Conservation (phyloP, 495 filamentous ascomycete species). For the Hypomontagnella submonticulosa region DNA sequence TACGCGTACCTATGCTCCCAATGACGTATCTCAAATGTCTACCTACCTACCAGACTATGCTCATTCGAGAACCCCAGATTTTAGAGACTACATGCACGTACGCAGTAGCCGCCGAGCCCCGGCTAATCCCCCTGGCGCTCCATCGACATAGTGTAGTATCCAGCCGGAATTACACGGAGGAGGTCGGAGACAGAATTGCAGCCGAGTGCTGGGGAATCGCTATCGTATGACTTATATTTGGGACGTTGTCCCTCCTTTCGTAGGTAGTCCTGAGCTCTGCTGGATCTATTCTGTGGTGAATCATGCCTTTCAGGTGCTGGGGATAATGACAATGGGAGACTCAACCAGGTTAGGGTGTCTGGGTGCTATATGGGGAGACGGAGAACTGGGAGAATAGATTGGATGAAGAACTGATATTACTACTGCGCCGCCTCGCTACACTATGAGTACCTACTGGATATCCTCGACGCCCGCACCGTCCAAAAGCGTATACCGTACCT, state of each 20-base stretch:
- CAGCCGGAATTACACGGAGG: constrained; percentile 5
- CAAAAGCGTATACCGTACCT: background rate
- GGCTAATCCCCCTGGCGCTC: constrained; percentile 4
- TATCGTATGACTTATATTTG: constrained; percentile 3
- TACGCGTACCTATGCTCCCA: too few relatives aligned
- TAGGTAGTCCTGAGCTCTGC: too few relatives aligned
- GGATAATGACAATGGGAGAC: too few relatives aligned
- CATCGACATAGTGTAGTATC: constrained; percentile 17
- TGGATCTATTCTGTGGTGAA: too few relatives aligned
- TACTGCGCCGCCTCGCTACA: background rate
- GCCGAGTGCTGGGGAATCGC: background rate
- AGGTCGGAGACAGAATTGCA: background rate
- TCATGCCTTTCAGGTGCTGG: too few relatives aligned
- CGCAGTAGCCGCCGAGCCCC: background rate
- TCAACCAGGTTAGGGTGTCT: too few relatives aligned
- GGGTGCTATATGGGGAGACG: too few relatives aligned
- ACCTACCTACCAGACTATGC: too few relatives aligned
- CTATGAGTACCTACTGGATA: background rate
- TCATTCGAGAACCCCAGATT: background rate
- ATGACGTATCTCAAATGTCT: too few relatives aligned
- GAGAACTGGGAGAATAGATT: too few relatives aligned
- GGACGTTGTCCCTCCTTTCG: background rate
- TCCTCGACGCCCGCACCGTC: background rate
- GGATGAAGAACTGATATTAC: too few relatives aligned
- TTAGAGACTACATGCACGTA: constrained; percentile 10